A percentile compares a stretch with the other conserved stretches of the same genome.
phyloP scores from a whole-genome alignment of 345 rosid genomes.

The Mallotus nudiflorus region DNA sequence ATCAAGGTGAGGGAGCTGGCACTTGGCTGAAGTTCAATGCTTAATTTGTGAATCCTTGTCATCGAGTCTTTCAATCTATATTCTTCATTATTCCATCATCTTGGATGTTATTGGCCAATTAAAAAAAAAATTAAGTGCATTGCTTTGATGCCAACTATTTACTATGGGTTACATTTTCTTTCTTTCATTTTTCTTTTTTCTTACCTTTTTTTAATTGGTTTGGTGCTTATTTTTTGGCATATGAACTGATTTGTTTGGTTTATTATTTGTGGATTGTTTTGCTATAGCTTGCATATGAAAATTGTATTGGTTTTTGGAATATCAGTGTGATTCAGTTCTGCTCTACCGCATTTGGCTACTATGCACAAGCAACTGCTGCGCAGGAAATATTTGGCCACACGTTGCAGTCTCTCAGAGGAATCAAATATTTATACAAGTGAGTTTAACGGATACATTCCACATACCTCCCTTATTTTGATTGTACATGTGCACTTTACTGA shows the following conservation, averaged over 20 bases:
- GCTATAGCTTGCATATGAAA: background rate
- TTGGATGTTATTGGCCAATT: background rate
- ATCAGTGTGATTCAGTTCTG: constrained; percentile 97
- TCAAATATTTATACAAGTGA: constrained; percentile 92
- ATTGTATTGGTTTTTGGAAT: constrained; percentile 18
- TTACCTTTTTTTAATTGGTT: background rate
- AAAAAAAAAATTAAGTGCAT: too few species aligned
- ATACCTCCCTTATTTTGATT: background rate
- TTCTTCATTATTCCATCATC: background rate
- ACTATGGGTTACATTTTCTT: background rate
- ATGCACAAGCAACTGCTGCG: constrained; percentile 98
- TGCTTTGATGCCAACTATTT: background rate
- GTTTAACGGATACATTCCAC: constrained; percentile 20
- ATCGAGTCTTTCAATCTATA: background rate
- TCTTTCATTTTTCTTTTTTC: too few species aligned
- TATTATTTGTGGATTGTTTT: background rate
- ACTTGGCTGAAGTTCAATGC: background rate
- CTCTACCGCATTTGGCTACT: constrained; percentile 92
- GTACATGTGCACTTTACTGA: constrained; percentile 15
- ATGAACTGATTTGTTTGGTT: background rate
- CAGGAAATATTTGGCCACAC: constrained; percentile 99
- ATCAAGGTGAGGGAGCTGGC: background rate
- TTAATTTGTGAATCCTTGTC: too few species aligned
- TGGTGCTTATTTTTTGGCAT: background rate
- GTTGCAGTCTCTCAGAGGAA: constrained; percentile 93